Percentiles rank a stretch among this genome's conserved stretches.
phyloP scores from a whole-genome alignment of 768 basidiomycete species.

The Rickenella mellea region DNA sequence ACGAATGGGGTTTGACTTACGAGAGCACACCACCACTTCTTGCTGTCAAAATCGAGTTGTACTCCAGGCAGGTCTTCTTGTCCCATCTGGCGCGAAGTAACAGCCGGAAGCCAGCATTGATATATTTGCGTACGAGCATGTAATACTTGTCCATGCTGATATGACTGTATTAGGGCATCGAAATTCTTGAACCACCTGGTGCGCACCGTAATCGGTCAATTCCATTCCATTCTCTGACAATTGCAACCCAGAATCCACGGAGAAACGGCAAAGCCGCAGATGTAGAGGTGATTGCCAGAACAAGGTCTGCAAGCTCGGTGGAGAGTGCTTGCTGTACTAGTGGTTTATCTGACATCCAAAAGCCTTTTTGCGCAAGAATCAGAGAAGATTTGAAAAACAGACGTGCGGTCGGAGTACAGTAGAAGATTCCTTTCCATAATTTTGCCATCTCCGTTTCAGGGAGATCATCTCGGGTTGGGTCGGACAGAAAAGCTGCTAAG shows the following conservation, averaged over 20 bases:
- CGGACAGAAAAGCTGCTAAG: constrained; percentile 71
- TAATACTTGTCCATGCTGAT: constrained; percentile 94
- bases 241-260: constrained; percentile 84
- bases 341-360: constrained; percentile 99
- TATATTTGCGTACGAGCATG: constrained; percentile 84
- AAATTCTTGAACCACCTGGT: constrained; percentile 6
- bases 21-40: constrained; percentile 72
- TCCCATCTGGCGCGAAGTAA: constrained; percentile 70
- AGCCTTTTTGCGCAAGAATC: constrained; percentile 48
- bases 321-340: constrained; percentile 91
- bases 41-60: constrained; percentile 62
- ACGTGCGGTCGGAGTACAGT: constrained; percentile 46
- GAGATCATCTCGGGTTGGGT: constrained; percentile 45
- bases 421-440: constrained; percentile 97
- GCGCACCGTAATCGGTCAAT: constrained; percentile 82
- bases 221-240: constrained; percentile 87
- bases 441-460: constrained; percentile 77
- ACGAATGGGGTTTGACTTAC: constrained; percentile 30
- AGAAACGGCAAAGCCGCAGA: constrained; percentile 65
- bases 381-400: not conserved
- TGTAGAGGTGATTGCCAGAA: constrained; percentile 55
- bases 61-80: constrained; percentile 37
- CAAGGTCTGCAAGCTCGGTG: constrained; percentile 70
- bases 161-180: not conserved
- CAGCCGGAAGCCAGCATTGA: constrained; percentile 78